These are phyloP conservation scores for Nitzschia sp. DNA, from an alignment of 108 stramenopile genomes.

Conservation along the genomic window DNA sequence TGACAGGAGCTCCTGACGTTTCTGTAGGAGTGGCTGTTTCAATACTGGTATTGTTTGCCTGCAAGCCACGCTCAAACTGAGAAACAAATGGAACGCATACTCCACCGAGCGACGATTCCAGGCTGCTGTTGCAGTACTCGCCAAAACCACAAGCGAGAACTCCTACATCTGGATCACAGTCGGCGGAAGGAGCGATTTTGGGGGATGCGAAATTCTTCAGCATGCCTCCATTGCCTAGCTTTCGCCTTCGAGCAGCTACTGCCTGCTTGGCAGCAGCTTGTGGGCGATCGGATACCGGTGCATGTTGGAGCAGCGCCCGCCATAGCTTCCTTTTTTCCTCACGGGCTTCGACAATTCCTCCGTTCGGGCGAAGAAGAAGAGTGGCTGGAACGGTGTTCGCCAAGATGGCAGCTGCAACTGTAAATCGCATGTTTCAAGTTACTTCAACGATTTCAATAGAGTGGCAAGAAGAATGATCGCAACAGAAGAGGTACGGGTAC, in stretches of 20 bases:
- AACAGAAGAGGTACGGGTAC: too few relatives aligned
- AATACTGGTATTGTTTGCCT: background rate
- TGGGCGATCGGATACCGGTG: background rate
- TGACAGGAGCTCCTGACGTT: too few relatives aligned
- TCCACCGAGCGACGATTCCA: conserved; percentile 10
- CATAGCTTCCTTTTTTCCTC: background rate
- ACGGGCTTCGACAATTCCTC: background rate
- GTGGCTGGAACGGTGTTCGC: conserved; percentile 7
- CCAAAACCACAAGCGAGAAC: conserved; percentile 15
- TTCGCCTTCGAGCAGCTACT: background rate
- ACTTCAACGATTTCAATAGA: too few relatives aligned
- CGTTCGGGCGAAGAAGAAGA: background rate
- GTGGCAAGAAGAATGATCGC: too few relatives aligned
- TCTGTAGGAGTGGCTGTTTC: too few relatives aligned
- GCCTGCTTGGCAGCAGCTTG: background rate
- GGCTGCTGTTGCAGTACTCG: conserved; percentile 3
- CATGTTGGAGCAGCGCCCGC: background rate
- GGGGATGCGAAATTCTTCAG: background rate
- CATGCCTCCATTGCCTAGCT: background rate
- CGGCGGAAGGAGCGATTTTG: background rate
- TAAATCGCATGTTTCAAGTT: conserved; percentile 4
- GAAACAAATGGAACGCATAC: background rate
- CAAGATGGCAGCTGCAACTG: conserved; percentile 3
- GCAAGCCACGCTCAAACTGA: background rate
- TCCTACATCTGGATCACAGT: conserved; percentile 23